Base-by-base conservation (phyloP, 139 green algal genomes). In the Chlorella sp. region DNA sequence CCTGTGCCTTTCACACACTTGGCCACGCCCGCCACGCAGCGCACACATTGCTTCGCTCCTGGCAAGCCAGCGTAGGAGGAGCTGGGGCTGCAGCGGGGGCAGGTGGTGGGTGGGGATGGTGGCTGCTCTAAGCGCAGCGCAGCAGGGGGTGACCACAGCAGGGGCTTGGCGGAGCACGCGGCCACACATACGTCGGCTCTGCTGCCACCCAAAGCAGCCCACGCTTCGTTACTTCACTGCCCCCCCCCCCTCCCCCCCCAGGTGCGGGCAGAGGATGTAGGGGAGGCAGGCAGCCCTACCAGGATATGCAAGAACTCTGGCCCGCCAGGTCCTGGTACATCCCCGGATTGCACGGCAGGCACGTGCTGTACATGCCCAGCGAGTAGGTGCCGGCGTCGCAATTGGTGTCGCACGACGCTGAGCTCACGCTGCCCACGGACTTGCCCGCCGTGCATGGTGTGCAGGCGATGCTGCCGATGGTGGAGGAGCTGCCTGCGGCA, bases 1-100 rank as follows among this genome's bases (percentile, higher is more conserved):
- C 19, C 82, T 1, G 82, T 36, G 24, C 66, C 68, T 0, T 9
- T 30, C 32, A 81, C 42, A 39, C 84, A 88, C 66, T 69, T 48
- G 37, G 84, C 84, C 40, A 88, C 84, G 39, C 84, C 84, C 0
- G 28, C 84, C 14, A 88, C 32, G 30, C 84, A 88, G 15, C 71
- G 71, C 36, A 88, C 84, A 39, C 84, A 88, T 68, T 66, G 84
- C 39, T 30, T 64, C 3, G 84, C 68, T 28, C 84, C 84, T 22
- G 84, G 84, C 39, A 68, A 5, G 0, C 84, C 66, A 0, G 84
- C 84, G 28, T 88, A 88, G 0, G 84, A 88, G 34, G 5, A 2
- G 30, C 7, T 32, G 26, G 84, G 84, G 66, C 84, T 88, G 84
- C 84, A 42, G 26, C 2, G 22, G 5, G 39, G 32, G 39, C 1